These are phyloP conservation scores for Excoecaria agallocha DNA, from an alignment of 345 rosid species.

Conservation along the genomic window DNA sequence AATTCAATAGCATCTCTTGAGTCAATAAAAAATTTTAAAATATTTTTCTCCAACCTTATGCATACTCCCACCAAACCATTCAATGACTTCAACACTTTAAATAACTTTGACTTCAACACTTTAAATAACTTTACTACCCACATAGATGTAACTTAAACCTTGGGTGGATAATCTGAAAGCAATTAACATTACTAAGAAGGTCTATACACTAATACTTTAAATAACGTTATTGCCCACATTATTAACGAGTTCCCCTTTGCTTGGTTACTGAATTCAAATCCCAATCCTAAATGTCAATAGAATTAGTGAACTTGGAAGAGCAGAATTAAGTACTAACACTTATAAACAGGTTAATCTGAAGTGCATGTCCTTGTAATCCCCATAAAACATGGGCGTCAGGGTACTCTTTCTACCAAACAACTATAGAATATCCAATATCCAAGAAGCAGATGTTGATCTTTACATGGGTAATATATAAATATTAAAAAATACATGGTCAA, in stretches of 20 bases:
- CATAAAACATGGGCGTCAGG: not conserved
- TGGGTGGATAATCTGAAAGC: not conserved
- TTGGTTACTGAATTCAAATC: too few relatives aligned
- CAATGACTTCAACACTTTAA: too few relatives aligned
- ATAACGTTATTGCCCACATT: too few relatives aligned
- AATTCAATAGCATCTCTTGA: not conserved
- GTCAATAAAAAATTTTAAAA: not conserved
- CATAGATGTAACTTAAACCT: not conserved
- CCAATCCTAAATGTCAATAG: not conserved
- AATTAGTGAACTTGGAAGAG: not conserved
- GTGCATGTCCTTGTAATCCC: not conserved
- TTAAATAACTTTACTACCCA: conserved; percentile 6
- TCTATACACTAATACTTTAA: not conserved
- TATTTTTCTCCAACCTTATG: not conserved
- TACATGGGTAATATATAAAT: not conserved
- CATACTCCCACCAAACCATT: not conserved
- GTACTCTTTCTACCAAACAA: not conserved
- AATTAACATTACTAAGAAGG: not conserved
- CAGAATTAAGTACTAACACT: not conserved
- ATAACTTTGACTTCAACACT: not conserved
- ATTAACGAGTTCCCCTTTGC: not conserved
- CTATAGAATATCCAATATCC: not conserved
- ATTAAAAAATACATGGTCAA: not conserved
- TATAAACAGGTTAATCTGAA: conserved; percentile 3
- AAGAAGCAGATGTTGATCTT: not conserved